phyloP scores from a whole-genome alignment of 768 basidiomycete species.

The Amanita rimosa region DNA sequence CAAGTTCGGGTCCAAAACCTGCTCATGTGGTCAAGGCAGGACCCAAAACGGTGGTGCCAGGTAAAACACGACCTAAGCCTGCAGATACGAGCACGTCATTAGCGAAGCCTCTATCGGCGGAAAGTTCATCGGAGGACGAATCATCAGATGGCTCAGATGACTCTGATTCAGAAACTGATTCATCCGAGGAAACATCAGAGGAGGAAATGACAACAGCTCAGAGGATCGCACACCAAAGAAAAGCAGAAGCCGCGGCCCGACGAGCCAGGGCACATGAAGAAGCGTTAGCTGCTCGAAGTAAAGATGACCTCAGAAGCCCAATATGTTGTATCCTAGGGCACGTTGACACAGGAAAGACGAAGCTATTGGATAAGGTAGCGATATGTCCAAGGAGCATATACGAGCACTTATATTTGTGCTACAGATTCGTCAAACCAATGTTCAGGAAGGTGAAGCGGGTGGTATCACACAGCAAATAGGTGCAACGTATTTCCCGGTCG shows the following conservation, averaged over 20 bases:
- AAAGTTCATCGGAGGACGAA: slow-evolving; percentile 28
- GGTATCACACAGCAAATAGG: slow-evolving; percentile 99
- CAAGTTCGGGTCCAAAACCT: slow-evolving; percentile 7
- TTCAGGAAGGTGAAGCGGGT: slow-evolving; percentile 98
- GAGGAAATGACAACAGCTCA: slow-evolving; percentile 62
- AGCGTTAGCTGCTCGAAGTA: slow-evolving; percentile 76
- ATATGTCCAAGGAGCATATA: slow-evolving; percentile 1
- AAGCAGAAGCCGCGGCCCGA: slow-evolving; percentile 78
- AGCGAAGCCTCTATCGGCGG: slow-evolving; percentile 10
- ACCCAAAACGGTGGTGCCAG: slow-evolving; percentile 12
- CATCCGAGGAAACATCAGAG: slow-evolving; percentile 35
- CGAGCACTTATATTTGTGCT: background rate
- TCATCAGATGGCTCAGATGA: slow-evolving; percentile 21
- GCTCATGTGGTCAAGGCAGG: slow-evolving; percentile 13
- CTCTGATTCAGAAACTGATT: slow-evolving; percentile 39
- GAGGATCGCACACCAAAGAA: slow-evolving; percentile 55
- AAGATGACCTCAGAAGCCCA: slow-evolving; percentile 87
- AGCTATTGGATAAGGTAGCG: slow-evolving; percentile 84
- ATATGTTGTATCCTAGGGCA: slow-evolving; percentile 99
- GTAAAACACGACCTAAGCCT: slow-evolving; percentile 12
- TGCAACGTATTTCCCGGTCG: slow-evolving; percentile 97
- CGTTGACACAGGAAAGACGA: slow-evolving; percentile 99
- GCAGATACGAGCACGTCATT: slow-evolving; percentile 5
- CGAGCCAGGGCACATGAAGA: slow-evolving; percentile 71
- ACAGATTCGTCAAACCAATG: slow-evolving; percentile 98